Base-by-base conservation (phyloP, 345 rosid genomes). In the Pugionium dolabratum region DNA sequence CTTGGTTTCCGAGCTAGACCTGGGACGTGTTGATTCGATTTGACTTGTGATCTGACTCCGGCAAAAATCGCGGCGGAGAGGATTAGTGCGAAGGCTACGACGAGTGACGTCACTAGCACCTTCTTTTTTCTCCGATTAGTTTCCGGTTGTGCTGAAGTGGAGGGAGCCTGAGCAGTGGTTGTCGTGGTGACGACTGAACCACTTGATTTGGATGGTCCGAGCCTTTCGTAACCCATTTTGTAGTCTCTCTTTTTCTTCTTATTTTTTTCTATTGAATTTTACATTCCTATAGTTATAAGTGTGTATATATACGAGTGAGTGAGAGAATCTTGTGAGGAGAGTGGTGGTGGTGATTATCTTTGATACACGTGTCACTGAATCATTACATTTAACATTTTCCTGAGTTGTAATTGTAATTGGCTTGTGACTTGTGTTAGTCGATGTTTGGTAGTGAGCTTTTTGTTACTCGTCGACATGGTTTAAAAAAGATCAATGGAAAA, bases 11-110 rank as follows among this genome's bases (percentile, higher is more conserved):
- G 83, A 65, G 76, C 64, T 33, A 76, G 47, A 28, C 62, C 37
- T 9, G 72, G 79, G 0, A n/a, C 62, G 51, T 37, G 73, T 4
- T 32, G 36, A 4, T 3, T 64, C 32, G 46, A 54, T 34, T 62
- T 68, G 8, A 81, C 66, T 5, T 51, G 58, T 7, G 65, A 7
- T 45, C 81, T 74, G 41, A 82, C 9, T 10, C 81, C 81, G 59
- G 88, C 86, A 37, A 86, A 82, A 32, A 86, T 74, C 2, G 77
- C 87, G 29, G 97, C 82, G 67, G 83, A 83, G 25, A 85, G 54
- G 66, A 94, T 80, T 31, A 94, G 65, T 4, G 75, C 42, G 39
- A 75, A 26, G 5, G 75, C 78, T 0, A 84, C 6, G 30, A 89
- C 54, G 59, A 84, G 46, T 11, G 79, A 50, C 2, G 88, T 80